Base-by-base conservation (phyloP, 2,329 filamentous ascomycete genomes). In the Trichoderma lentiforme region DNA sequence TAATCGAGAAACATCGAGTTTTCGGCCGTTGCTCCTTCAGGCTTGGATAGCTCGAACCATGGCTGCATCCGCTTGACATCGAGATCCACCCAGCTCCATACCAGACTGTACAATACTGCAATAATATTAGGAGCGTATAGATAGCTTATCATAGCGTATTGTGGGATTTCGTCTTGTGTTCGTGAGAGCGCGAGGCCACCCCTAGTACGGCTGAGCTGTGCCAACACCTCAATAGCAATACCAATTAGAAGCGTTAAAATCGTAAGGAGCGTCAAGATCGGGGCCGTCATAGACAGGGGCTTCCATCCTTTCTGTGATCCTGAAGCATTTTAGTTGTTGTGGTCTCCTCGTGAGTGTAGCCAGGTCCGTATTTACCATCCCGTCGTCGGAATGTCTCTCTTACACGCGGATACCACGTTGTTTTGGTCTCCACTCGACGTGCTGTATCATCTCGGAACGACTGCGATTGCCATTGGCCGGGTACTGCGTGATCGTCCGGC, bases 51-150 rank as follows among this genome's bases (percentile, higher is more conserved):
- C 26, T 90, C 87, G 12, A 89, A 84, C 81, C 86, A 91, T 0
- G 89, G 89, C 39, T 91, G 88, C 58, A 91, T 80, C 0, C 89
- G 75, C 72, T 89, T 89, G 0, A 84, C 80, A 43, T 91, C 87
- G 0, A 91, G 76, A 65, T 91, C 89, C 0, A 90, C 82, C 87
- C 88, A 89, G 3, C 82, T 84, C 88, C 88, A 91, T 0, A 86
- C 60, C 1, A 90, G 81, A 51, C 87, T 87, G 73, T 88, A 90
- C 0, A 87, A 7, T 0, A 90, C 84, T 0, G 88, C 84, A 0
- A 89, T 65, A 0, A 90, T 80, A 0, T 85, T 90, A 0, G 89
- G 88, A 0, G 85, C 74, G 61, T 88, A 89, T 0, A 85, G 75
- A n/a, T 87, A 89, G 0, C 78, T 70, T 5, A 87, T 83, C 0